Base-by-base conservation (phyloP, 345 rosid species). In the Dipteronia dyeriana region DNA sequence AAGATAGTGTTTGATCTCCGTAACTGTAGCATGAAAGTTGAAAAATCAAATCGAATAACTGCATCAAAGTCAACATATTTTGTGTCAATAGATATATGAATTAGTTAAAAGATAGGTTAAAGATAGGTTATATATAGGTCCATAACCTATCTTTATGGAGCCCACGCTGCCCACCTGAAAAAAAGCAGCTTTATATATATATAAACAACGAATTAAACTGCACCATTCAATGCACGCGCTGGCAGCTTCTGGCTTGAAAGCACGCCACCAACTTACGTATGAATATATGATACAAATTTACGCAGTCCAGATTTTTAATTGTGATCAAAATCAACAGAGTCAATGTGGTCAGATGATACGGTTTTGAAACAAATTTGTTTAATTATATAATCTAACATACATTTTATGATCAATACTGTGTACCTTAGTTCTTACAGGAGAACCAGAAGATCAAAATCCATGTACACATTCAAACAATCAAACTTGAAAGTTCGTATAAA, bases 151-250 rank as follows among this genome's bases (percentile, higher is more conserved):
- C 39, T 75, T 25, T 31, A 49, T 64, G 71, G 77, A 75, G 23
- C 63, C 61, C 70, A 74, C 77, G 71, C 71, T 65, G 23, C 63
- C 61, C 70, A 74, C 77, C 70, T 74, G 77, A 64, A 34, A 69
- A 34, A 74, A 45, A 45, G 59, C 59, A 12, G 73, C 57, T 68
- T 68, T 68, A 13, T 39, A 20, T 4, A 0, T 9, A 43, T 11
- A 4, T 43, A 5, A 45, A 7, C 57, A 22, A 3, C 38, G 25
- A n/a, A 7, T n/a, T 56, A 16, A 16, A 56, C 61, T 16, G 61
- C 22, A 16, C 20, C n/a, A 56, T 14, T 34, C 38, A 34, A 34
- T 34, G 38, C 38, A 34, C 38, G 38, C 6, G 38, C 38, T 34
- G 38, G 38, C 38, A 34, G 5, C 5, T 34, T 34, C 38, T 34